phyloP scores from a whole-genome alignment of 192 early-diverging fungal species.

The Pilobolus umbonatus region DNA sequence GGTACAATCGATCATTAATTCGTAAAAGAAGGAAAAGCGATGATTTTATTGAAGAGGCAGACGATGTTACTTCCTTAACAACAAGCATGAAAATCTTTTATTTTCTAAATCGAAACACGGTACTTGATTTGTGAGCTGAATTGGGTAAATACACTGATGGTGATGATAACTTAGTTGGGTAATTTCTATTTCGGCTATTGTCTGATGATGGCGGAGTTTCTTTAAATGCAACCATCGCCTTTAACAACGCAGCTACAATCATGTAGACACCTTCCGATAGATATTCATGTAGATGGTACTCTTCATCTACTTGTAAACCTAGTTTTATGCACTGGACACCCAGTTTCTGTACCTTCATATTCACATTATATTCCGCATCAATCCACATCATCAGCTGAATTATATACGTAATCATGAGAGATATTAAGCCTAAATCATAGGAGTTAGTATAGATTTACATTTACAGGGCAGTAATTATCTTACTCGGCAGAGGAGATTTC shows the following conservation, averaged over 20 bases:
- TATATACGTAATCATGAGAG: slow-evolving; percentile 32
- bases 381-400: slow-evolving; percentile 35
- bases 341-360: slow-evolving; percentile 44
- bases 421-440: slow-evolving; percentile 13
- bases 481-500: slow-evolving; percentile 51
- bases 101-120: no score
- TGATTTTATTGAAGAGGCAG: no score
- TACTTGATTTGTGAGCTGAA: no score
- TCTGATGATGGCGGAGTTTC: no score
- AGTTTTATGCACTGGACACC: slow-evolving; percentile 42
- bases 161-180: no score
- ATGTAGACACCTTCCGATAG: slow-evolving; percentile 45
- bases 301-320: slow-evolving; percentile 44
- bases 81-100: no score
- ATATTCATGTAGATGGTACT: slow-evolving; percentile 50
- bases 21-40: no score
- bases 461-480: background rate
- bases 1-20: no score
- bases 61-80: no score
- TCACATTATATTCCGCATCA: slow-evolving; percentile 42
- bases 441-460: background rate
- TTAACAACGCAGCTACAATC: slow-evolving; percentile 42
- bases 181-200: no score
- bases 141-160: no score
- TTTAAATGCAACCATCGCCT: slow-evolving; percentile 52